These are phyloP conservation scores for Solanum raphanifolium DNA, from an alignment of 257 asterid genomes.

Conservation along the genomic window DNA sequence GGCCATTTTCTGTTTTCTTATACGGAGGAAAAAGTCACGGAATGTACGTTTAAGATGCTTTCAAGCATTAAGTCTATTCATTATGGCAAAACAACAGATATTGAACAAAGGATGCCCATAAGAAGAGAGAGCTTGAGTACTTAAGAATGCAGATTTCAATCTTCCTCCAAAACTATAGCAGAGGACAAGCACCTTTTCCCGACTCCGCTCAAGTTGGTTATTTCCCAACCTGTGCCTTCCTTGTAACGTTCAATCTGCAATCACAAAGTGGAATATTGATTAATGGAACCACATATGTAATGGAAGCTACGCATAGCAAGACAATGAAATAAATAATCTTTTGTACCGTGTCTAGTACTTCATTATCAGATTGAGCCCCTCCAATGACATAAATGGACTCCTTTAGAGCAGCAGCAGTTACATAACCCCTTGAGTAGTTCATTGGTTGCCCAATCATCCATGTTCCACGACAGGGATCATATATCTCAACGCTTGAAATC, in stretches of 20 bases:
- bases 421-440: constrained; percentile 49
- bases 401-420: constrained; percentile 36
- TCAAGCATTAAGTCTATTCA: background rate
- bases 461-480: constrained; percentile 54
- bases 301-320: background rate
- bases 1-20: background rate
- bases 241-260: constrained; percentile 61
- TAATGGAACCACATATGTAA: background rate
- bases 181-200: constrained; percentile 56
- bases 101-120: background rate
- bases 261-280: background rate
- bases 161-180: constrained; percentile 41
- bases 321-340: background rate
- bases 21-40: background rate
- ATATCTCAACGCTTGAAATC: constrained; percentile 51
- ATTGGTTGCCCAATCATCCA: constrained; percentile 56
- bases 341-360: constrained; percentile 35
- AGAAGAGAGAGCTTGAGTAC: background rate
- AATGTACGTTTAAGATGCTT: background rate
- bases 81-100: background rate
- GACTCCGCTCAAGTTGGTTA: constrained; percentile 26
- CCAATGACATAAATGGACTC: constrained; percentile 62
- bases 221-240: constrained; percentile 71
- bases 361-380: constrained; percentile 31
- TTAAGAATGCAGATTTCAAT: background rate